Evolutionary conservation across 805 yeast species (phyloP).

Genomic region (Kluyveromyces nonfermentans): DNA sequence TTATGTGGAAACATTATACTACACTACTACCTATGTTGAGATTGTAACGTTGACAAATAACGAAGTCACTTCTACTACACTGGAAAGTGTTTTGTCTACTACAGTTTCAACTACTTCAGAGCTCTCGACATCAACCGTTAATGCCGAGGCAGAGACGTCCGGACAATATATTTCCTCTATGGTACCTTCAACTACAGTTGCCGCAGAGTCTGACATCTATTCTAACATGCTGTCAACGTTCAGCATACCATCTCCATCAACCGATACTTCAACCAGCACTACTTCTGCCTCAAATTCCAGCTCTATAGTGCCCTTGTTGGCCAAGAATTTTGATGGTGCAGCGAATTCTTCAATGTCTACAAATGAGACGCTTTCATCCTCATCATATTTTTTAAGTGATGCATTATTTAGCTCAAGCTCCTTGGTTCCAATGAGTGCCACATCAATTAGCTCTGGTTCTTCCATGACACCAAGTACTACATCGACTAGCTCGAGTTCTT

Average conservation of each 20-base stretch:
- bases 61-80: constrained; percentile 22
- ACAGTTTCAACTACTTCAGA: constrained; percentile 9
- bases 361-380: constrained; percentile 2
- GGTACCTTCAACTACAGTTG: background rate
- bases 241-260: background rate
- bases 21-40: constrained; percentile 26
- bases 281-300: background rate
- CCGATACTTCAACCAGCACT: background rate
- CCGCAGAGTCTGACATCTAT: background rate
- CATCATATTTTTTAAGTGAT: constrained; percentile 1
- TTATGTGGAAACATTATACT: constrained; percentile 24
- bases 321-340: constrained; percentile 1
- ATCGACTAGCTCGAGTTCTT: constrained; percentile 4
- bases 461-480: constrained; percentile 4
- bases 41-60: constrained; percentile 21
- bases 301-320: background rate
- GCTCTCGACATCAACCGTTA: background rate
- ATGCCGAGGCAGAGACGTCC: background rate
- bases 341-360: constrained; percentile 2
- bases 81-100: constrained; percentile 18
- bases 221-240: background rate
- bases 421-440: background rate
- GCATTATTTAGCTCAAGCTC: constrained; percentile 4
- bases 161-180: background rate
- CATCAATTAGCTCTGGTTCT: background rate